Evolutionary conservation across 1,284 basidiomycete species (phyloP).

Genomic region (Apiotrichum mycotoxinovorans): DNA sequence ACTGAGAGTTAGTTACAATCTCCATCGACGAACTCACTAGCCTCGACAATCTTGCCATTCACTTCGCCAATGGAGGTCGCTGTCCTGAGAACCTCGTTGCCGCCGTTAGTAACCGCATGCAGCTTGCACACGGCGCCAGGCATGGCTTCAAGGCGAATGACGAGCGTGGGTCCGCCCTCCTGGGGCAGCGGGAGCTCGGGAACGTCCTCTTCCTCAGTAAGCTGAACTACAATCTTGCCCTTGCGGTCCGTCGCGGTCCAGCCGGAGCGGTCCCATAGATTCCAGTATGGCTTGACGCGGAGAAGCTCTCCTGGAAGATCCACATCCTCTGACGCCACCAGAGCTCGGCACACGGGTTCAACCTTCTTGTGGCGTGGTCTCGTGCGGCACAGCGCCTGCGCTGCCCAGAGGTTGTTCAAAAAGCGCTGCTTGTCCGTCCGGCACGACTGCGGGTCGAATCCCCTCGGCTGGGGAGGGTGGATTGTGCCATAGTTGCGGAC

Average conservation of each 20-base stretch:
- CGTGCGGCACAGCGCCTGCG: conserved; percentile 72
- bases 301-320: conserved; percentile 29
- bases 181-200: not conserved
- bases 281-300: conserved; percentile 16
- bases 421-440: conserved; percentile 73
- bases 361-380: conserved; percentile 50
- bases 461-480: conserved; percentile 62
- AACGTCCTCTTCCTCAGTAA: conserved; percentile 56
- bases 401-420: conserved; percentile 77
- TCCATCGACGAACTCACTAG: conserved; percentile 63
- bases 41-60: conserved; percentile 67
- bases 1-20: not conserved
- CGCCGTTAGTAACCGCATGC: not conserved
- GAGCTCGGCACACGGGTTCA: conserved; percentile 53
- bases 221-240: conserved; percentile 82
- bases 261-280: conserved; percentile 13
- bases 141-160: conserved; percentile 65
- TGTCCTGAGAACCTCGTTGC: conserved; percentile 11
- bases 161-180: conserved; percentile 58
- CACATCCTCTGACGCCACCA: conserved; percentile 61
- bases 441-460: conserved; percentile 62
- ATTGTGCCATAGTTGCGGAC: conserved; percentile 72
- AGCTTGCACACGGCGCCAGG: conserved; percentile 64
- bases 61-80: conserved; percentile 75
- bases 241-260: conserved; percentile 41